Evolutionary conservation across 805 yeast species (phyloP), one percentile per base, ranked within the genome.

Genomic region (Yarrowia yakushimensis): DNA sequence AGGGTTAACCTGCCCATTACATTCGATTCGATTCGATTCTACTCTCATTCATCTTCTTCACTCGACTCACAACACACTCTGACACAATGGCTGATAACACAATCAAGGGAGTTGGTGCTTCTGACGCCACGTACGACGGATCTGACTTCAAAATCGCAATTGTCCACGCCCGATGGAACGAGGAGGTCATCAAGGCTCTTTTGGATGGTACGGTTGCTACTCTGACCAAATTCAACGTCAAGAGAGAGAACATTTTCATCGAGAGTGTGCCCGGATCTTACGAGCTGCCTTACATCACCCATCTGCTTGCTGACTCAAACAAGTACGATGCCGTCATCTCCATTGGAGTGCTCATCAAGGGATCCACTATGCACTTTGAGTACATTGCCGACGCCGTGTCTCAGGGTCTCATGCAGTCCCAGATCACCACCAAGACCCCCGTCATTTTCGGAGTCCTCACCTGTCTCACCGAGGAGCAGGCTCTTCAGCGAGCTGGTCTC

Each of bases 361-460:
- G 99, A 62, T 85, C 92, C 37, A 94, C 98, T 36, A 91, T 91
- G 97, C 99, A 94, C 77, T 94, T 94, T 73, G 99, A 94, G 77
- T 94, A 93, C 78, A 94, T 94, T 69, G 88, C 97, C 72, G 98
- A 94, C 64, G 77, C 97, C 3, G 90, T 87, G 18, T 85, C 97
- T 10, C 84, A 86, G 66, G 93, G 88, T 61, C 78, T 94, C 68
- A 92, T 93, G 97, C 78, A 79, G 65, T 76, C 90, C 69, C 96
- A 91, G 74, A 84, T 85, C 65, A 81, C 82, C 59, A 73, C 87
- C 50, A 75, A 81, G 63, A 80, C 82, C 64, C 98, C 99, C 9
- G 89, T 94, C 41, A 90, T 94, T 66, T 94, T 91, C 72, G 99
- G 99, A 66, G 84, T 94, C 28, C 82, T 94, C 70, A 94, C 98